Conservation (phyloP, 225 moss, liverwort and hornwort genomes). For the Marchantia polymorpha region DNA sequence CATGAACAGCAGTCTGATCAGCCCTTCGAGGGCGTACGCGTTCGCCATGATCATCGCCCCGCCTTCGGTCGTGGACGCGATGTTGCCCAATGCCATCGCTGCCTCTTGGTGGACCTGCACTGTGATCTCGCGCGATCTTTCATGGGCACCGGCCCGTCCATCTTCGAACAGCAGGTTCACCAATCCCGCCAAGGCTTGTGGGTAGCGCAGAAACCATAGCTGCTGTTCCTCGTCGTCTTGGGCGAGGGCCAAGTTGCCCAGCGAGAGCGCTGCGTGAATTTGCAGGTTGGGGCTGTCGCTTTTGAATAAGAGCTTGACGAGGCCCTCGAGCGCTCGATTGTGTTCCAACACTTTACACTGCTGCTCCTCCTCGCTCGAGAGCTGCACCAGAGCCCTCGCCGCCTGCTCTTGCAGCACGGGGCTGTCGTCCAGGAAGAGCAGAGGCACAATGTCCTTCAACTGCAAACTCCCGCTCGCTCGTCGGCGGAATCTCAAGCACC, state of each 20-base stretch:
- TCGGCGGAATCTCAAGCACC: neutral
- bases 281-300: conserved; percentile 4
- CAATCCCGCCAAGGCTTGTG: neutral
- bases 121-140: neutral
- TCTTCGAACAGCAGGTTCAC: neutral
- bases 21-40: conserved; percentile 11
- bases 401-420: conserved; percentile 7
- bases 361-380: neutral
- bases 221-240: neutral
- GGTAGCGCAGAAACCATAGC: neutral
- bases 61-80: conserved; percentile 12
- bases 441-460: neutral
- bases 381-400: conserved; percentile 2
- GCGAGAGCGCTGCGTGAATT: neutral
- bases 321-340: neutral
- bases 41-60: conserved; percentile 19
- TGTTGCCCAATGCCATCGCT: conserved; percentile 9
- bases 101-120: conserved; percentile 11
- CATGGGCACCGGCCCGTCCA: neutral
- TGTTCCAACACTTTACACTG: neutral
- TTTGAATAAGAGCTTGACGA: neutral
- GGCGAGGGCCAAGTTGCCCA: neutral
- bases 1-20: conserved; percentile 11
- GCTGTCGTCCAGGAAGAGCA: neutral
- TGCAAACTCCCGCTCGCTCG: neutral